Conservation (phyloP, 805 yeast species). For the Sungouiozyma intestinalis region DNA sequence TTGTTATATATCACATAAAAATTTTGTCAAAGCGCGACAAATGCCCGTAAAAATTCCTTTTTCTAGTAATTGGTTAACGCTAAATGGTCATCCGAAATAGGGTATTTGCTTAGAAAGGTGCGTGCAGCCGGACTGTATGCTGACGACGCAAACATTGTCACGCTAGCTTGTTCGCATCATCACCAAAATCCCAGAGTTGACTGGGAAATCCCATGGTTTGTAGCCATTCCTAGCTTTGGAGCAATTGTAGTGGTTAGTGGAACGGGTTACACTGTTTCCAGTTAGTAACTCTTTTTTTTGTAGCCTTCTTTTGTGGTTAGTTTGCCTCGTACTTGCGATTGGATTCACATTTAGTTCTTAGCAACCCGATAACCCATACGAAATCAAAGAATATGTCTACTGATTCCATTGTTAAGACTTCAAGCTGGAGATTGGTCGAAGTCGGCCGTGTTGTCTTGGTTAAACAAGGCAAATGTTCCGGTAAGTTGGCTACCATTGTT, state of each 20-base stretch:
- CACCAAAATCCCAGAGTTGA: not conserved
- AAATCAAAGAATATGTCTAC: slow-evolving; percentile 40
- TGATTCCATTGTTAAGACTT: slow-evolving; percentile 75
- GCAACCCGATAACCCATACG: slow-evolving; percentile 2
- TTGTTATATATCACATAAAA: too few relatives aligned
- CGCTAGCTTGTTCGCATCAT: not conserved
- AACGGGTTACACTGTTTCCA: not conserved
- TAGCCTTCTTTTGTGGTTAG: not conserved
- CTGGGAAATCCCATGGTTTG: not conserved
- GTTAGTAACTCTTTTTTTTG: not conserved
- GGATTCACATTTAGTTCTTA: not conserved
- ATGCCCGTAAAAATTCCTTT: too few relatives aligned
- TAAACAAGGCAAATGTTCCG: slow-evolving; percentile 59
- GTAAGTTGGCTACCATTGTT: slow-evolving; percentile 90
- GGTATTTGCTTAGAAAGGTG: not conserved
- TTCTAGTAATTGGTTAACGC: not conserved
- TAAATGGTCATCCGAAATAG: not conserved
- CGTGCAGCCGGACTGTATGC: too few relatives aligned
- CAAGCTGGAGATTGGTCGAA: slow-evolving; percentile 99
- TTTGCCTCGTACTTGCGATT: not conserved
- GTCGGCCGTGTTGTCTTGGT: slow-evolving; percentile 96
- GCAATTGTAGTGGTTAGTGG: not conserved
- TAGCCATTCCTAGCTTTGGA: not conserved
- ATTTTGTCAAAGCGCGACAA: too few relatives aligned
- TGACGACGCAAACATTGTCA: not conserved